Evolutionary conservation across 2,329 filamentous ascomycete genomes (phyloP).

Genomic region (Colletotrichum liaoningense): DNA sequence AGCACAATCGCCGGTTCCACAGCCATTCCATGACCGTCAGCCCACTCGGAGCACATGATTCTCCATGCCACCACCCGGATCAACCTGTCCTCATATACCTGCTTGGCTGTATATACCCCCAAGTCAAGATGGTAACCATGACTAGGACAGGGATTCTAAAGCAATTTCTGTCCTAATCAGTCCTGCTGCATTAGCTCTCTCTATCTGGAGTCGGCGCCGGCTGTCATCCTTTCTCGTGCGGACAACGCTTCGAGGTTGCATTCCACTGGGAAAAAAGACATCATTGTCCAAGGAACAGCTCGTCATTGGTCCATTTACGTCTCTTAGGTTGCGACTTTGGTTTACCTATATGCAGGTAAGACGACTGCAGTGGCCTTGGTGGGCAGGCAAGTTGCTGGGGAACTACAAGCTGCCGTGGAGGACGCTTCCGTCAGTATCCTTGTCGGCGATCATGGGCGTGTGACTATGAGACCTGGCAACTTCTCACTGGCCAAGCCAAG

Average conservation of each 20-base stretch:
- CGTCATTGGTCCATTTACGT: conserved; percentile 17
- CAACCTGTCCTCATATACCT: neutral
- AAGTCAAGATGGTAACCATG: neutral
- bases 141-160: neutral
- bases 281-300: neutral
- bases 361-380: conserved; percentile 29
- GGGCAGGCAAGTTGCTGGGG: conserved; percentile 15
- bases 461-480: neutral
- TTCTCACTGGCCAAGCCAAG: neutral
- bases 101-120: neutral
- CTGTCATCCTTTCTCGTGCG: neutral
- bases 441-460: conserved; percentile 31
- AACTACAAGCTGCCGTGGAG: conserved; percentile 17
- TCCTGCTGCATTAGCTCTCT: conserved; percentile 22
- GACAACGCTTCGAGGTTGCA: conserved; percentile 3
- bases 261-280: neutral
- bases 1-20: neutral
- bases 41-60: neutral
- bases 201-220: neutral
- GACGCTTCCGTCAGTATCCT: conserved; percentile 18
- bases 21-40: neutral
- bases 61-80: neutral
- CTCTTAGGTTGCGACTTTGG: neutral
- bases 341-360: conserved; percentile 1
- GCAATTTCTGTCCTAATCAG: neutral